Evolutionary conservation across 106 monocot species (phyloP).

Genomic region (Acorus gramineus): DNA sequence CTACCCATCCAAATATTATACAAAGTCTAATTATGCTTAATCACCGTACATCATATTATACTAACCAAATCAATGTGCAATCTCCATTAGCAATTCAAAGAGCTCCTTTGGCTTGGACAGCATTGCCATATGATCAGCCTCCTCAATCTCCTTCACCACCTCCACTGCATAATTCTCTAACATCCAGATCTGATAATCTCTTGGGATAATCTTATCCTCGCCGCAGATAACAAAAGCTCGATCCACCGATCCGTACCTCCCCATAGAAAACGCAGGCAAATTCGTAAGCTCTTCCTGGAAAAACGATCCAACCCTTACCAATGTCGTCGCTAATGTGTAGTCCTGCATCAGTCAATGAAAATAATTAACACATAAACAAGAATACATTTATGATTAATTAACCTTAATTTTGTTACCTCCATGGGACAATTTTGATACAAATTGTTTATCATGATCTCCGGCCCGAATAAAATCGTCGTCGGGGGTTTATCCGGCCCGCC

Average conservation of each 20-base stretch:
- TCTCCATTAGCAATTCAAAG: not conserved
- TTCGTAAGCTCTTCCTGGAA: not conserved
- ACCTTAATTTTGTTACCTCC: too few relatives aligned
- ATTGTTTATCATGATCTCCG: too few relatives aligned
- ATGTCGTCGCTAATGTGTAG: not conserved
- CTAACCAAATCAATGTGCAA: too few relatives aligned
- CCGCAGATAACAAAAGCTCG: slow-evolving; percentile 28
- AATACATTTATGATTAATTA: too few relatives aligned
- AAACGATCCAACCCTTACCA: slow-evolving; percentile 3
- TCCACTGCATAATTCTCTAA: slow-evolving; percentile 19
- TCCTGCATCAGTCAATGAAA: slow-evolving; percentile 2
- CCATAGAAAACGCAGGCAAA: slow-evolving; percentile 5
- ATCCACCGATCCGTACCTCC: slow-evolving; percentile 25
- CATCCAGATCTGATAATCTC: slow-evolving; percentile 36
- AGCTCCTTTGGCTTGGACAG: slow-evolving; percentile 39
- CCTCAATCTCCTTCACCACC: slow-evolving; percentile 32
- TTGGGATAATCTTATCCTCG: slow-evolving; percentile 14
- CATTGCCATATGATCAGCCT: slow-evolving; percentile 57
- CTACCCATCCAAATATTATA: too few relatives aligned
- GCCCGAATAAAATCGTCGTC: too few relatives aligned
- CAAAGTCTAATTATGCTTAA: too few relatives aligned
- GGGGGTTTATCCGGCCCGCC: too few relatives aligned
- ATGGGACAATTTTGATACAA: too few relatives aligned
- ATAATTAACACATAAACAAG: too few relatives aligned
- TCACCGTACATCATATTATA: too few relatives aligned